phyloP scores from a whole-genome alignment of 1,284 basidiomycete genomes.

The Ceraceosorus bombacis region DNA sequence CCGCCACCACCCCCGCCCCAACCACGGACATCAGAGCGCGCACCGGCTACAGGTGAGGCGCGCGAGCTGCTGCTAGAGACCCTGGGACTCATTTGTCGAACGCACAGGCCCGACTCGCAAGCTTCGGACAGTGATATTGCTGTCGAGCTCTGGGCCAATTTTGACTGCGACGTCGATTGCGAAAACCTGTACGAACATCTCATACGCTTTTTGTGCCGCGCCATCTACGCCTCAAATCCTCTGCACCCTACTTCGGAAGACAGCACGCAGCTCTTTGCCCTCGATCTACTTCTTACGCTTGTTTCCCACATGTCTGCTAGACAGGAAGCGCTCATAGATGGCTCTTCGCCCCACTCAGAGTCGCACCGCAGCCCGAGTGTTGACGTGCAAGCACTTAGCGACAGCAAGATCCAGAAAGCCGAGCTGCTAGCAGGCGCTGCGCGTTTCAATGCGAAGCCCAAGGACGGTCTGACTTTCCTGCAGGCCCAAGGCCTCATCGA shows the following conservation, averaged over 20 bases:
- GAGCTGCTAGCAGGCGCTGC: slow-evolving; percentile 74
- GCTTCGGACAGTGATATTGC: slow-evolving; percentile 64
- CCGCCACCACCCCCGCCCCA: slow-evolving; percentile 53
- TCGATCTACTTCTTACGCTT: slow-evolving; percentile 80
- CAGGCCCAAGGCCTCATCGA: slow-evolving; percentile 58
- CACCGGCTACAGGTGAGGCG: slow-evolving; percentile 62
- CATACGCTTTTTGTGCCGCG: slow-evolving; percentile 69
- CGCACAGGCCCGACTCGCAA: slow-evolving; percentile 50
- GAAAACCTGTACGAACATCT: slow-evolving; percentile 90
- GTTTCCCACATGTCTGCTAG: slow-evolving; percentile 81
- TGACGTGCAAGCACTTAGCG: slow-evolving; percentile 2
- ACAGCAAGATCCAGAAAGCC: slow-evolving; percentile 74
- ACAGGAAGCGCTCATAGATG: slow-evolving; percentile 53
- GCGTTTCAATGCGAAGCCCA: slow-evolving; percentile 92
- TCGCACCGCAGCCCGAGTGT: too few species aligned
- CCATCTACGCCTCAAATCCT: slow-evolving; percentile 48
- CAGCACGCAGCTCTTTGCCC: slow-evolving; percentile 73
- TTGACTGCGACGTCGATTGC: slow-evolving; percentile 92
- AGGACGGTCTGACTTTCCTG: slow-evolving; percentile 68
- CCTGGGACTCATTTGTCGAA: slow-evolving; percentile 64
- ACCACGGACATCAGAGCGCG: slow-evolving; percentile 59
- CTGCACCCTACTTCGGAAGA: slow-evolving; percentile 64
- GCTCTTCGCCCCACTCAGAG: slow-evolving; percentile 14
- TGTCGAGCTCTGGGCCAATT: slow-evolving; percentile 91
- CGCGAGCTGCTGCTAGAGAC: slow-evolving; percentile 86